phyloP scores from a whole-genome alignment of 192 early-diverging fungal species.

The Phycomyces nitens region DNA sequence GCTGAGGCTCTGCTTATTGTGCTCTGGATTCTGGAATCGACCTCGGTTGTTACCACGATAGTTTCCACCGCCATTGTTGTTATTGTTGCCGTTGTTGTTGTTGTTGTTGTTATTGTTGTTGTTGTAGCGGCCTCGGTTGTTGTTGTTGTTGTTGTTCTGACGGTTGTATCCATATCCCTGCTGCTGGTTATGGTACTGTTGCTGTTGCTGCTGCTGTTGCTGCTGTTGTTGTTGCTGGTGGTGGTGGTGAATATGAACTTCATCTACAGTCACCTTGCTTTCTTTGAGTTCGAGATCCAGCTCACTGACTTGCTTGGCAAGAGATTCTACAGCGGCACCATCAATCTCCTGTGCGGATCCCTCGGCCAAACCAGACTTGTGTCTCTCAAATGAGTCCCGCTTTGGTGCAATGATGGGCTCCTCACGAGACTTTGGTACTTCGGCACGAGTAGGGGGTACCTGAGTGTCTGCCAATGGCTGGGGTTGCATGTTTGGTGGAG shows the following conservation, averaged over 20 bases:
- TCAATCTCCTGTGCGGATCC: slow-evolving; percentile 10
- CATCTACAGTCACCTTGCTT: neutral
- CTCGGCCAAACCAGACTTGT: neutral
- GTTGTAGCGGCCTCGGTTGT: slow-evolving; percentile 6
- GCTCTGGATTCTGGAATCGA: neutral
- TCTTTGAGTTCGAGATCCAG: slow-evolving; percentile 20
- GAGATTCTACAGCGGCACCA: slow-evolving; percentile 46
- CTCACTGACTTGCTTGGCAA: slow-evolving; percentile 56
- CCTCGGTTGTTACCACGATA: neutral
- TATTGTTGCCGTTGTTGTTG: neutral
- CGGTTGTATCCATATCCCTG: too few relatives aligned
- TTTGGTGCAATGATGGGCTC: neutral
- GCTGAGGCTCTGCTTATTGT: slow-evolving; percentile 8
- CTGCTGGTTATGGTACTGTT: neutral
- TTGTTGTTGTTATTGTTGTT: slow-evolving; percentile 3
- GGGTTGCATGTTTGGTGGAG: neutral
- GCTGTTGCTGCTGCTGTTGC: neutral
- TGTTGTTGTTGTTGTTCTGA: neutral
- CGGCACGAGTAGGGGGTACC: neutral
- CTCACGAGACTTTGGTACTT: neutral
- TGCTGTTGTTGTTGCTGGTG: slow-evolving; percentile 1
- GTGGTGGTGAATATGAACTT: neutral
- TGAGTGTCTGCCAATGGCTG: neutral
- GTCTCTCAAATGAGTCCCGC: neutral
- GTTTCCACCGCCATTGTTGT: neutral